These are phyloP conservation scores for Phaseolus lunatus DNA, from an alignment of 306 rosid species.

Conservation along the genomic window DNA sequence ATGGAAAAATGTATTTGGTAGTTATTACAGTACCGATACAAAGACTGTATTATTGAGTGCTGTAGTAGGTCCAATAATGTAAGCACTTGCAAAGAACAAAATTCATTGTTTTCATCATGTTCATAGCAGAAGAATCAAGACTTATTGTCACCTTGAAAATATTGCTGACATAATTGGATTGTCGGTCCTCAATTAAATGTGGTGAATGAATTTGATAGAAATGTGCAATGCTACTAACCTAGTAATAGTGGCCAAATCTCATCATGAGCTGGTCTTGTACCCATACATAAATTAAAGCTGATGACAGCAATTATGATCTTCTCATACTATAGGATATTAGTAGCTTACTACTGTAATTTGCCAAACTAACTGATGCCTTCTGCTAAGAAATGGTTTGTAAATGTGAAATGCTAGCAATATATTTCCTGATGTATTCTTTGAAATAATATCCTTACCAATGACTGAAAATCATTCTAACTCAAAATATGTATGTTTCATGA, in stretches of 20 bases:
- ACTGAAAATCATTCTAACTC: neutral
- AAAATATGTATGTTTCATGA: neutral
- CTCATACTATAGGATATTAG: neutral
- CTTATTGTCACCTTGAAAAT: conserved; percentile 11
- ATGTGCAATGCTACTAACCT: neutral
- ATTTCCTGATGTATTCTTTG: neutral
- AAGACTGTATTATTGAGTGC: neutral
- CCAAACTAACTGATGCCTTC: neutral
- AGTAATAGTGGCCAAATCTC: neutral
- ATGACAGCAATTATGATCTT: neutral
- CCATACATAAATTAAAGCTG: neutral
- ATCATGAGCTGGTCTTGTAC: neutral
- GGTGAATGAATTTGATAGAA: conserved; percentile 21
- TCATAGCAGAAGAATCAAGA: conserved; percentile 22
- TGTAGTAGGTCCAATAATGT: conserved; percentile 8
- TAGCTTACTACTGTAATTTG: neutral
- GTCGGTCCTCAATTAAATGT: conserved; percentile 17
- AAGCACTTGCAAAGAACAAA: conserved; percentile 24
- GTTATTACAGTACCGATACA: conserved; percentile 21
- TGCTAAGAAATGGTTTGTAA: neutral
- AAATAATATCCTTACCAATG: neutral
- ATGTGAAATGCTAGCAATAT: neutral
- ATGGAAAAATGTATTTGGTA: conserved; percentile 32
- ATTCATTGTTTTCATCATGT: conserved; percentile 40
- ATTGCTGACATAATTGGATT: conserved; percentile 2